Conservation (phyloP, 1,139 yeast genomes). For the Lodderomyces jiufengensis region DNA sequence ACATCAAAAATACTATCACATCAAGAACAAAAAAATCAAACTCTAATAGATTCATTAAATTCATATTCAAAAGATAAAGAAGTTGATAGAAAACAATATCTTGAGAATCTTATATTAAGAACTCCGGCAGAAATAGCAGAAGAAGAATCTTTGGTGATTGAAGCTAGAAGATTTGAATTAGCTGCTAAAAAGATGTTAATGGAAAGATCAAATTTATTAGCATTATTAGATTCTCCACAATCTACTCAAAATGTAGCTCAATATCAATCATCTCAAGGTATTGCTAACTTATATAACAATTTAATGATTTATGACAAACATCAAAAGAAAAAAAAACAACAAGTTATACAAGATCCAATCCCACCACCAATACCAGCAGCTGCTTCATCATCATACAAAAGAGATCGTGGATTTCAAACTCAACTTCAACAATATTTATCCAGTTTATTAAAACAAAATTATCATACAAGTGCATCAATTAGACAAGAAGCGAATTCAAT, state of each 20-base stretch:
- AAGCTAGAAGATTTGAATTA: slow-evolving; percentile 87
- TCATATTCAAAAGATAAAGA: slow-evolving; percentile 69
- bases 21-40: slow-evolving; percentile 39
- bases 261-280: slow-evolving; percentile 82
- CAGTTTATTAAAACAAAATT: slow-evolving; percentile 37
- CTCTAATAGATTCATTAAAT: slow-evolving; percentile 45
- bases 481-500: slow-evolving; percentile 38
- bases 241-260: slow-evolving; percentile 73
- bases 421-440: slow-evolving; percentile 45
- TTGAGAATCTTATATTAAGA: slow-evolving; percentile 71
- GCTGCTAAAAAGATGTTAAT: slow-evolving; percentile 86
- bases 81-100: slow-evolving; percentile 71
- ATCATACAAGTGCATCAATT: slow-evolving; percentile 20
- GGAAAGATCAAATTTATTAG: slow-evolving; percentile 77
- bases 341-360: slow-evolving; percentile 49
- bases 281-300: slow-evolving; percentile 79
- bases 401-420: slow-evolving; percentile 51
- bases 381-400: slow-evolving; percentile 49
- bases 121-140: slow-evolving; percentile 98
- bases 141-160: slow-evolving; percentile 90
- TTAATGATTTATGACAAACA: slow-evolving; percentile 74
- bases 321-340: slow-evolving; percentile 41
- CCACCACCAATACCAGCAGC: slow-evolving; percentile 60
- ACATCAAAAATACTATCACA: slow-evolving; percentile 38
- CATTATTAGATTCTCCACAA: slow-evolving; percentile 85